Percentiles rank a stretch among this genome's conserved stretches.
Conservation (phyloP, 371 early-diverging fungal genomes). For the Choanephora cucurbitarum region DNA sequence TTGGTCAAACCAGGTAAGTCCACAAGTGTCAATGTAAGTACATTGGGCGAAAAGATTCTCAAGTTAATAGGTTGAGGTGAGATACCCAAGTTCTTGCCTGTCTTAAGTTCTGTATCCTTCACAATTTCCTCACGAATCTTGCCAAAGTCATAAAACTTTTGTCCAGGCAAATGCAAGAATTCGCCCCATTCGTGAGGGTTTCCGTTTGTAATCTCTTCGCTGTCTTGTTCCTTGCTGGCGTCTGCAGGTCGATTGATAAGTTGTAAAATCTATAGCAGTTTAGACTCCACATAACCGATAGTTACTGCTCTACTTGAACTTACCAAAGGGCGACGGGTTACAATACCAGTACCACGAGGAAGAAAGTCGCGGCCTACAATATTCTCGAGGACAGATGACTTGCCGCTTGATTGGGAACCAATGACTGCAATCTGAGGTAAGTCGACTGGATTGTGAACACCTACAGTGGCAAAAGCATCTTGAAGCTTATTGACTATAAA, state of each 20-base stretch:
- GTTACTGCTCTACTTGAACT: slow-evolving; percentile 8
- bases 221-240: slow-evolving; percentile 24
- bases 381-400: slow-evolving; percentile 98
- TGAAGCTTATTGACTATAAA: slow-evolving; percentile 85
- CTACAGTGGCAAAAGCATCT: slow-evolving; percentile 96
- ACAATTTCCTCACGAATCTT: slow-evolving; percentile 94
- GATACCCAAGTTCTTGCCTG: slow-evolving; percentile 88
- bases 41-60: slow-evolving; percentile 92
- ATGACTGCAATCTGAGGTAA: slow-evolving; percentile 99
- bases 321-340: slow-evolving; percentile 94
- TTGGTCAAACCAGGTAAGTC: slow-evolving; percentile 99
- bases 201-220: slow-evolving; percentile 25
- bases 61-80: slow-evolving; percentile 95
- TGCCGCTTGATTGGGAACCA: slow-evolving; percentile 97
- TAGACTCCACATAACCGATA: too few species aligned
- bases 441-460: slow-evolving; percentile 95
- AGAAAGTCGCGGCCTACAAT: slow-evolving; percentile 98
- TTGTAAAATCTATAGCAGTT: slow-evolving; percentile 75
- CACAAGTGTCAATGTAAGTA: slow-evolving; percentile 95
- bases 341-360: slow-evolving; percentile 95
- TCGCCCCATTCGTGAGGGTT: slow-evolving; percentile 94
- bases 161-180: slow-evolving; percentile 92
- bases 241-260: slow-evolving; percentile 86
- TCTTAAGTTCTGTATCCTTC: slow-evolving; percentile 90
- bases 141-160: slow-evolving; percentile 90